These are phyloP conservation scores for Candolleomyces eurysporus DNA, from an alignment of 768 basidiomycete genomes.

Conservation along the genomic window DNA sequence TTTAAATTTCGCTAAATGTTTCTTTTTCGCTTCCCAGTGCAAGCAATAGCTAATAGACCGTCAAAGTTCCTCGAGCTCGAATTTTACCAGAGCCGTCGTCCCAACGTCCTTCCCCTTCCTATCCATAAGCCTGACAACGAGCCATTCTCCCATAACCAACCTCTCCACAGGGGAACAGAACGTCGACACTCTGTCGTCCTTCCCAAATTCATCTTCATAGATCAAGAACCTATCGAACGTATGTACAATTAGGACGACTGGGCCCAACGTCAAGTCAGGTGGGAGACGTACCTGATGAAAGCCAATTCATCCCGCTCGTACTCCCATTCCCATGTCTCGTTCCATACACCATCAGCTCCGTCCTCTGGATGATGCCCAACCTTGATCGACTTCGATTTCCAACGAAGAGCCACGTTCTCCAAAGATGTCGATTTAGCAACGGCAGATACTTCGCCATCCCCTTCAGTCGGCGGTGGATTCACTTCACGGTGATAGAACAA, in stretches of 20 bases:
- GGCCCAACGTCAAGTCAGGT: too few species aligned
- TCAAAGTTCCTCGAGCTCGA: conserved; percentile 3
- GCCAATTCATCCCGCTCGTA: conserved; percentile 49
- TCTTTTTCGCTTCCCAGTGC: too few species aligned
- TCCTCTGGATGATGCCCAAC: conserved; percentile 26
- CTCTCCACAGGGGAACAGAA: conserved; percentile 53
- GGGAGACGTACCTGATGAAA: conserved; percentile 45
- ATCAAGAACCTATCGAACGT: conserved; percentile 28
- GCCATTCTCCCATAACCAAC: conserved; percentile 44
- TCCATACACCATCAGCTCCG: conserved; percentile 42
- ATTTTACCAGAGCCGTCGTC: conserved; percentile 31
- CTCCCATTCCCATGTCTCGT: conserved; percentile 47
- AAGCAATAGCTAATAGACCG: too few species aligned
- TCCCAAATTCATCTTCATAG: conserved; percentile 40
- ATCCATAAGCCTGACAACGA: conserved; percentile 48
- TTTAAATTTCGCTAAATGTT: too few species aligned
- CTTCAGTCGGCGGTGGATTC: background rate
- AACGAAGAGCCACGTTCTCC: conserved; percentile 30
- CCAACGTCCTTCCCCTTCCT: conserved; percentile 49
- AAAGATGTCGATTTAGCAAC: background rate
- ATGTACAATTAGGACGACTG: background rate
- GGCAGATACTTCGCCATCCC: conserved; percentile 2
- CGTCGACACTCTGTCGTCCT: conserved; percentile 43
- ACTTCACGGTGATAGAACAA: conserved; percentile 32
- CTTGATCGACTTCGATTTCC: conserved; percentile 42